Evolutionary conservation across 441 rosid species (phyloP).

Genomic region (Melastoma candidum): DNA sequence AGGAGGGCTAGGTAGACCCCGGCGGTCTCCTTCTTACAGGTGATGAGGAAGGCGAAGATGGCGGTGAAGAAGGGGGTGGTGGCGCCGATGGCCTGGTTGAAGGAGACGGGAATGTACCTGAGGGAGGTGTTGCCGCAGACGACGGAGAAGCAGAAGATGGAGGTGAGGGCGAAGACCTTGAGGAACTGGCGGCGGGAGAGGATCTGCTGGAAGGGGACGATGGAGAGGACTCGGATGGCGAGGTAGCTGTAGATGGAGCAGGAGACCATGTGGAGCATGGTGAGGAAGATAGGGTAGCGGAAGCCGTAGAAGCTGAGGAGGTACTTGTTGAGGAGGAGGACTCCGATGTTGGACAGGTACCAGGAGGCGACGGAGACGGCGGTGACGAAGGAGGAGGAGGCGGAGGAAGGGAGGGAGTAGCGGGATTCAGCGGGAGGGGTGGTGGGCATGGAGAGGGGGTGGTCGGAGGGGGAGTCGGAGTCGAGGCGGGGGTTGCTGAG

Average conservation of each 20-base stretch:
- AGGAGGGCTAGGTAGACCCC: slow-evolving; percentile 75
- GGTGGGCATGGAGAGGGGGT: slow-evolving; percentile 64
- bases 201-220: slow-evolving; percentile 82
- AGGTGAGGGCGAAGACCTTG: slow-evolving; percentile 77
- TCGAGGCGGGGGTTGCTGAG: slow-evolving; percentile 93
- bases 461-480: slow-evolving; percentile 30
- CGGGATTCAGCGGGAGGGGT: slow-evolving; percentile 75
- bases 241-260: slow-evolving; percentile 75
- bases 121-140: slow-evolving; percentile 92
- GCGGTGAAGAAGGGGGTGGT: slow-evolving; percentile 97
- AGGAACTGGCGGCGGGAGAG: slow-evolving; percentile 65
- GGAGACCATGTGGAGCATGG: slow-evolving; percentile 86
- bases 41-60: slow-evolving; percentile 73
- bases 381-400: slow-evolving; percentile 48
- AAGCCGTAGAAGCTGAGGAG: slow-evolving; percentile 80
- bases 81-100: slow-evolving; percentile 89
- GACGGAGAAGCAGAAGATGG: slow-evolving; percentile 80
- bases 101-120: slow-evolving; percentile 86
- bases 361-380: slow-evolving; percentile 76
- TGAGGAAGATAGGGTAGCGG: slow-evolving; percentile 82
- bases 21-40: slow-evolving; percentile 74
- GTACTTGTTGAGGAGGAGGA: slow-evolving; percentile 83
- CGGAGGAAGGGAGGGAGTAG: slow-evolving; percentile 22
- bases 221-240: slow-evolving; percentile 53
- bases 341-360: slow-evolving; percentile 92